A percentile compares a stretch with the other conserved stretches of the same genome.
phyloP scores from a whole-genome alignment of 208 protist species.

The Crithidia mellificae region DNA sequence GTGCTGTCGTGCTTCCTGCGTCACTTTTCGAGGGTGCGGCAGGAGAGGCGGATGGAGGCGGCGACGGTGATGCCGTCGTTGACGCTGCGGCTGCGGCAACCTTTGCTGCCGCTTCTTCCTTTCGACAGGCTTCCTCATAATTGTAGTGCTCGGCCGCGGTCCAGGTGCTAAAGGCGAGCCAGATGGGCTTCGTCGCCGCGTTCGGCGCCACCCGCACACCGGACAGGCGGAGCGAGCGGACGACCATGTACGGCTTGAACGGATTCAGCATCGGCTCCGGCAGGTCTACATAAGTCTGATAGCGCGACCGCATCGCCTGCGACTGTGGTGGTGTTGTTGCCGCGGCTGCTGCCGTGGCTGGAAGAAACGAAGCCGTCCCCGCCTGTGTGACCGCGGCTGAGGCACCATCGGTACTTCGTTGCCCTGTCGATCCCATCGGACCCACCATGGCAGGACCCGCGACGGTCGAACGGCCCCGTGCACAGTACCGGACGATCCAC shows the following conservation, averaged over 20 bases:
- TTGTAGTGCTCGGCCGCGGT: slow-evolving; percentile 27
- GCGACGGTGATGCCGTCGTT: not conserved
- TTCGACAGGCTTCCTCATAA: not conserved
- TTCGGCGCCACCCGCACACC: slow-evolving; percentile 33
- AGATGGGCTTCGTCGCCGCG: slow-evolving; percentile 42
- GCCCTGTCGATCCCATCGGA: no score
- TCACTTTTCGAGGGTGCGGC: no score
- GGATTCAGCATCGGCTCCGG: slow-evolving; percentile 41
- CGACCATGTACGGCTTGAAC: slow-evolving; percentile 38
- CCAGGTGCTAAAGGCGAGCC: slow-evolving; percentile 49
- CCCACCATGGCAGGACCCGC: no score
- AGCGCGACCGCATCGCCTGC: not conserved
- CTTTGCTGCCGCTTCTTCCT: not conserved
- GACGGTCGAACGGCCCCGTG: not conserved
- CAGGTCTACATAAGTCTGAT: slow-evolving; percentile 35
- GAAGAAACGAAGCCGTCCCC: no score
- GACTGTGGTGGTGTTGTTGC: not conserved
- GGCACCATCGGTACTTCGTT: no score
- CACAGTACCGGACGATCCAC: slow-evolving; percentile 41
- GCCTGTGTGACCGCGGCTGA: not conserved
- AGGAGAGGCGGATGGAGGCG: not conserved
- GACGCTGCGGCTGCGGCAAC: not conserved
- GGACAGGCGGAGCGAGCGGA: slow-evolving; percentile 38
- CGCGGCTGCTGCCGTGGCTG: not conserved
- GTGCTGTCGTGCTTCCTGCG: not conserved